Evolutionary conservation across 1,284 basidiomycete species (phyloP).

Genomic region (Tylopilus sp.): DNA sequence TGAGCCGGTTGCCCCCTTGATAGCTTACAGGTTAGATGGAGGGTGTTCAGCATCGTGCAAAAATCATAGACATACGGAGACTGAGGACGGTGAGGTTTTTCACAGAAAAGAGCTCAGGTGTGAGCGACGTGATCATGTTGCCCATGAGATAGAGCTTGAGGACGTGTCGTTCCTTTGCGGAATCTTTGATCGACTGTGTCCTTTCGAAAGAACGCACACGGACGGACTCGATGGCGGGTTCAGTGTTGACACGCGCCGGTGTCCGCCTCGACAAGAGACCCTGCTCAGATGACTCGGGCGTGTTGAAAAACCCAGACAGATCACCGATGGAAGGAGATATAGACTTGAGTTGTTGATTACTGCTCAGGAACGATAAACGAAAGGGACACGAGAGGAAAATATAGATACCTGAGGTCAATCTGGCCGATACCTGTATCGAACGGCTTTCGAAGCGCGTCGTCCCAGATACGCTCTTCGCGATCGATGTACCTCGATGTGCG

Average conservation of each 20-base stretch:
- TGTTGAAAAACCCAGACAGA: conserved; percentile 27
- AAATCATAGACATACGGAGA: conserved; percentile 25
- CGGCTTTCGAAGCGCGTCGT: conserved; percentile 24
- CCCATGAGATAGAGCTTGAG: conserved; percentile 32
- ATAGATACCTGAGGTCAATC: conserved; percentile 33
- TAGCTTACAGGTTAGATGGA: conserved; percentile 3
- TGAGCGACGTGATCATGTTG: conserved; percentile 26
- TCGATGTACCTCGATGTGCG: conserved; percentile 22
- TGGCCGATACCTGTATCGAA: conserved; percentile 32
- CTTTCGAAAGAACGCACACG: conserved; percentile 29
- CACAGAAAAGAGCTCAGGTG: conserved; percentile 26
- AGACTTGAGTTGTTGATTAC: conserved; percentile 22
- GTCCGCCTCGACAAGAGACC: conserved; percentile 15
- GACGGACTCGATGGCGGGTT: conserved; percentile 11
- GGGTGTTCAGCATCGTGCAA: neutral
- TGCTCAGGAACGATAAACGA: conserved; percentile 15
- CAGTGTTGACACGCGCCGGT: conserved; percentile 25
- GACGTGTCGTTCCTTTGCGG: conserved; percentile 31
- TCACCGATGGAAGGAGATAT: conserved; percentile 30
- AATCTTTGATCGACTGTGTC: conserved; percentile 34
- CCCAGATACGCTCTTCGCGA: conserved; percentile 29
- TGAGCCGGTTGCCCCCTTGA: conserved; percentile 44
- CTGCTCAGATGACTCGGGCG: conserved; percentile 31
- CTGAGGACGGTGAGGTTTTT: conserved; percentile 32
- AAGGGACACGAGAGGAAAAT: neutral